Percentiles rank a stretch among this genome's conserved stretches.
These are phyloP conservation scores for Microsporum canis DNA, from an alignment of 2,329 filamentous ascomycete genomes.

Conservation along the genomic window DNA sequence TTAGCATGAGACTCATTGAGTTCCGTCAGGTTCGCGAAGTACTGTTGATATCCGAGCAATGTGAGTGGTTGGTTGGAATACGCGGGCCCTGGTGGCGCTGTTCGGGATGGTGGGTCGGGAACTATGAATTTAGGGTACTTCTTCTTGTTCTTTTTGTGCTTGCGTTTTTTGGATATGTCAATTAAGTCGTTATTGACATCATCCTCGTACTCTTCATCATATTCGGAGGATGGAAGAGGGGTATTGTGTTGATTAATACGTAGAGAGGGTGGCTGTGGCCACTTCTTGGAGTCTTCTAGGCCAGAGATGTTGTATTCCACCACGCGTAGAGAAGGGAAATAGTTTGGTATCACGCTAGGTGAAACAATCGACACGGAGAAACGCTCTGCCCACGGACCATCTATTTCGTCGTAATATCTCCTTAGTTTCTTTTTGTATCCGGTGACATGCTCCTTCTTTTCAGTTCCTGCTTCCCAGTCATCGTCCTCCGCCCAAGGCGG, in stretches of 20 bases:
- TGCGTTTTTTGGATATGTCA: conserved; percentile 28
- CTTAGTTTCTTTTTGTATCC: conserved; percentile 40
- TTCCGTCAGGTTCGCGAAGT: conserved; percentile 83
- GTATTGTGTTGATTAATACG: not conserved
- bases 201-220: not conserved
- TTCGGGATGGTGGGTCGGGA: conserved; percentile 61
- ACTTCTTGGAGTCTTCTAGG: conserved; percentile 45
- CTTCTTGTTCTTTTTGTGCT: conserved; percentile 36
- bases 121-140: conserved; percentile 51
- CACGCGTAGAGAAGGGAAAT: conserved; percentile 81
- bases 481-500: conserved; percentile 26
- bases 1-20: conserved; percentile 58
- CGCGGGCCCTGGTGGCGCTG: conserved; percentile 68
- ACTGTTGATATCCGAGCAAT: conserved; percentile 72
- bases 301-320: conserved; percentile 86
- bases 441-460: conserved; percentile 31
- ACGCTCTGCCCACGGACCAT: conserved; percentile 70
- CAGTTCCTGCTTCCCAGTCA: conserved; percentile 4
- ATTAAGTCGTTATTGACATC: conserved; percentile 24
- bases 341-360: conserved; percentile 85
- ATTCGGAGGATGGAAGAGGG: not conserved
- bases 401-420: conserved; percentile 55
- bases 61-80: conserved; percentile 79
- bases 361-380: conserved; percentile 72
- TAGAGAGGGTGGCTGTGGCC: conserved; percentile 7